Conservation (phyloP, 2,329 filamentous ascomycete species). For the Microsporum audouinii region DNA sequence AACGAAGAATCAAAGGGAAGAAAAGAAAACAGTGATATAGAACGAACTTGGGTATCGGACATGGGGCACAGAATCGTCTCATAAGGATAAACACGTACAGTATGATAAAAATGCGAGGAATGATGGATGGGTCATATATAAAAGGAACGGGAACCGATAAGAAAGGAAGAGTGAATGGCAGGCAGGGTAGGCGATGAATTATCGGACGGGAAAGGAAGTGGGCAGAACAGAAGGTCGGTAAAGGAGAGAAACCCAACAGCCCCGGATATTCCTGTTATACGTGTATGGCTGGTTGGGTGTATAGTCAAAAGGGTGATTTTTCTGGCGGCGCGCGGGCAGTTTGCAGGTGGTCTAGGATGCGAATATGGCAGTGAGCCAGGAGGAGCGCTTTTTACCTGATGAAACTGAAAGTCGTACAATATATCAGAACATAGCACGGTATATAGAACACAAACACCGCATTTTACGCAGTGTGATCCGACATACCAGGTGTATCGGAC, state of each 20-base stretch:
- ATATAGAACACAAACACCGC: background rate
- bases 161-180: background rate
- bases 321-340: background rate
- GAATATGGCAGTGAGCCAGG: conserved; percentile 16
- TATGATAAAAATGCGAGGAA: background rate
- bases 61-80: conserved; percentile 3
- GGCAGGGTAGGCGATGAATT: background rate
- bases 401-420: conserved; percentile 10
- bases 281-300: background rate
- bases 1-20: background rate
- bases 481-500: conserved; percentile 14
- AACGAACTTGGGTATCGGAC: background rate
- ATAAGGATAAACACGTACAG: background rate
- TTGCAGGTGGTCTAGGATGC: background rate
- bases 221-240: background rate
- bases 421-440: conserved; percentile 1
- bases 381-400: conserved; percentile 12
- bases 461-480: conserved; percentile 7
- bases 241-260: background rate
- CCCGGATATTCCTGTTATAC: background rate
- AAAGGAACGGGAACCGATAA: background rate
- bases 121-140: background rate
- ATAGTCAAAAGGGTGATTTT: background rate
- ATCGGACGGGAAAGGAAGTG: background rate
- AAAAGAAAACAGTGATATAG: background rate